Base-by-base conservation (phyloP, 257 asterid species). In the Craterostigma plantagineum region DNA sequence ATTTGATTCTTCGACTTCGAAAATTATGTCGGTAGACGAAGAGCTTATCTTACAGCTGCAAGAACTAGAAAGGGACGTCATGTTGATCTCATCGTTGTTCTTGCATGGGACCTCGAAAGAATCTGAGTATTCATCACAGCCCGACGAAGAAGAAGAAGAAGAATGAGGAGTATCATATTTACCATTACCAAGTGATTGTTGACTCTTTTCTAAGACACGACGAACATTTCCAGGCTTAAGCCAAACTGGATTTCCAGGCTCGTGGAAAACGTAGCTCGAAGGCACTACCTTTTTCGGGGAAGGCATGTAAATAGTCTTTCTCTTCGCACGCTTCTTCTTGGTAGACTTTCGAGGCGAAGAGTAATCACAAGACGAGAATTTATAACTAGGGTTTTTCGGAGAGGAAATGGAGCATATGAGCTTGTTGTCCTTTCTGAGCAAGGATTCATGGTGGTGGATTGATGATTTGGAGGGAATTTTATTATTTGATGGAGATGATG, bases 231-330 rank as follows among this genome's bases (percentile, higher is more conserved):
- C 45, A 15, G 52, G 40, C 34, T 35, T 55, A 17, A 43, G 58
- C 51, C 64, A 48, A 39, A 45, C 52, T 0, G 59, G 63, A 18
- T 14, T 43, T 9, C 45, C 55, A 8, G 53, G 37, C 7, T 37
- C 66, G 30, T 23, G 30, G 30, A 23, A 23, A 23, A 23, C 30
- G 30, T 52, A 12, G 7, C 11, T 50, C 17, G 58, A 36, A 33
- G 60, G 56, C 48, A 14, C 11, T 18, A 38, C 42, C 36, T 68
- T 51, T 8, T 50, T 61, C 3, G 91, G 80, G 13, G 95, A 79
- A 1, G 95, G 93, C 63, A 65, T 73, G 72, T 79, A 79, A n/a
- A 83, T 46, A 0, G 87, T 61, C 47, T 63, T 76, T 8, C 92
- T 62, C 16, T 69, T 76, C 0, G 81, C 16, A 38, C 53, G 55